Percentiles rank a stretch among this genome's conserved stretches.
These are phyloP conservation scores for Podospora pseudoanserina DNA, from an alignment of 495 filamentous ascomycete genomes.

Conservation along the genomic window DNA sequence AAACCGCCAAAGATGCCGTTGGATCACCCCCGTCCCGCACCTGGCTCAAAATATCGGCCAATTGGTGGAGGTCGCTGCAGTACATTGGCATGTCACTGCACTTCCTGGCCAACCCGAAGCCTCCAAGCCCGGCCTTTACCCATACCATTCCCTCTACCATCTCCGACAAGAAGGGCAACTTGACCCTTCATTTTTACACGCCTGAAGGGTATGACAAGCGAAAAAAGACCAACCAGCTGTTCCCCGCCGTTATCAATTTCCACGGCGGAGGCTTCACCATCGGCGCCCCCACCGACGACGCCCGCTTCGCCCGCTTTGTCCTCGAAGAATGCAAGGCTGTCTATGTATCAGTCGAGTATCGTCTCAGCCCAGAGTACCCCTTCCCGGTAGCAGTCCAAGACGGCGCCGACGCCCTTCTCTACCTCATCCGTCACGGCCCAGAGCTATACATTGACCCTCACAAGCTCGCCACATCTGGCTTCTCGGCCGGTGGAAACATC, in stretches of 20 bases:
- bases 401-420: conserved; percentile 64
- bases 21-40: conserved; percentile 51
- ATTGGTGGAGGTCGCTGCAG: conserved; percentile 76
- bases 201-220: conserved; percentile 59
- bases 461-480: conserved; percentile 70
- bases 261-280: conserved; percentile 74
- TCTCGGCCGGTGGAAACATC: conserved; percentile 85
- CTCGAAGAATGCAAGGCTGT: conserved; percentile 52
- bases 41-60: conserved; percentile 68
- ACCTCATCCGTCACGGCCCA: conserved; percentile 56
- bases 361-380: conserved; percentile 71
- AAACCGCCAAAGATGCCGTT: conserved; percentile 39
- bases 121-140: conserved; percentile 64
- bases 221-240: conserved; percentile 51
- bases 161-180: conserved; percentile 48
- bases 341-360: conserved; percentile 70
- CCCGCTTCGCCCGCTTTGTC: conserved; percentile 59
- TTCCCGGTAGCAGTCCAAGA: conserved; percentile 78
- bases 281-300: conserved; percentile 66
- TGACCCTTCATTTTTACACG: conserved; percentile 78
- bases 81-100: conserved; percentile 75
- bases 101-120: conserved; percentile 60
- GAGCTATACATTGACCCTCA: conserved; percentile 44
- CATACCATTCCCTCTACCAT: conserved; percentile 60
- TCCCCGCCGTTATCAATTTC: conserved; percentile 68